Conservation (phyloP, 208 protist genomes). For the Phytomonas francai region DNA sequence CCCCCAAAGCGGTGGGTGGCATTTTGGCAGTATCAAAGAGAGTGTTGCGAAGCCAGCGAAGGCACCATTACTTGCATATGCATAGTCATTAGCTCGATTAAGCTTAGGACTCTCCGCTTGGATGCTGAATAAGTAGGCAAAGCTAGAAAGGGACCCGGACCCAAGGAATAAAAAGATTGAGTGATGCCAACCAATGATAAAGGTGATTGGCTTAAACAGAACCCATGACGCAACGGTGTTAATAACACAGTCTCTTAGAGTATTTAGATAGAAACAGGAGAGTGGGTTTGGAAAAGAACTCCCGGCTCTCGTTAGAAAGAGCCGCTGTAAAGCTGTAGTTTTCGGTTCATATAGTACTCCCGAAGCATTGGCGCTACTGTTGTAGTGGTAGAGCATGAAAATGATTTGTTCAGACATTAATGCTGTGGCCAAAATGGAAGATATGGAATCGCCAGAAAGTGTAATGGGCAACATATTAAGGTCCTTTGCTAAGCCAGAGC, state of each 20-base stretch:
- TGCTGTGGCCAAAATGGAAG: conserved; percentile 55
- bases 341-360: conserved; percentile 73
- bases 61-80: conserved; percentile 66
- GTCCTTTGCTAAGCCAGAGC: neutral
- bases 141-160: conserved; percentile 70
- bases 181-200: conserved; percentile 54
- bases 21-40: conserved; percentile 53
- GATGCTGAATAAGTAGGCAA: conserved; percentile 64
- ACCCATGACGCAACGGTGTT: conserved; percentile 51
- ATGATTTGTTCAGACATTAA: conserved; percentile 58
- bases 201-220: conserved; percentile 52
- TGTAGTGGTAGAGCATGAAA: conserved; percentile 75
- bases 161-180: conserved; percentile 49
- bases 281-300: conserved; percentile 72
- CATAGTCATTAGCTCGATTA: conserved; percentile 51
- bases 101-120: conserved; percentile 43
- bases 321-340: conserved; percentile 79
- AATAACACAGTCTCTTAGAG: conserved; percentile 35
- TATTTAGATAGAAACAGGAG: conserved; percentile 64
- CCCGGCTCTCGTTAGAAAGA: conserved; percentile 63
- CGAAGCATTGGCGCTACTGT: conserved; percentile 72
- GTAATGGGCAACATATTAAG: conserved; percentile 10
- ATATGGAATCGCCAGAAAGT: conserved; percentile 10
- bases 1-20: conserved; percentile 53
- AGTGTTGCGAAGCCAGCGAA: conserved; percentile 66